Base-by-base conservation (phyloP, 1,284 basidiomycete genomes). In the Moesziomyces globuligerus region DNA sequence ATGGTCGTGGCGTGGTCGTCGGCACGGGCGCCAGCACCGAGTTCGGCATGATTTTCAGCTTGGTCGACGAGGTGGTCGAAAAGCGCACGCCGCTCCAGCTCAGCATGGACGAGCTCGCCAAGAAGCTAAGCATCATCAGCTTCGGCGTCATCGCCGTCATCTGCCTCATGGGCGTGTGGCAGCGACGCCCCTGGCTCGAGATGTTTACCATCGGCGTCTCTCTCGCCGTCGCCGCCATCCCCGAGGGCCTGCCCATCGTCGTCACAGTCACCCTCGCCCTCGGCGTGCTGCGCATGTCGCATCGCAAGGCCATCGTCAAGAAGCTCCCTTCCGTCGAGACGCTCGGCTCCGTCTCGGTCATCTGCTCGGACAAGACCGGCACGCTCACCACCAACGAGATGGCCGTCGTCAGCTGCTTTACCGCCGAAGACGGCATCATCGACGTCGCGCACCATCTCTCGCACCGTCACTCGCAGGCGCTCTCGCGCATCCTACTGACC, bases 141-240 rank as follows among this genome's bases (percentile, higher is more conserved):
- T 97, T 98, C 73, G 91, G 88, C 20, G 87, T 98, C 48, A 98
- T 98, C 74, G 94, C 92, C 15, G 83, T 96, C 34, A 98, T 98
- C 58, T 93, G 92, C 81, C 83, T 98, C 50, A 90, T 98, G 71
- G 95, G 95, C 4, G 88, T 95, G 5, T 85, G 90, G 67, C 94
- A 98, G 81, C 86, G 87, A 26, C 86, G 94, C n/a, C 87, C 90
- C 13, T 96, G 93, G 93, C 84, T 98, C 10, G 94, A 97, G 48
- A 97, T 98, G 95, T 98, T 98, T 79, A 98, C 94, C 10, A 97
- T 98, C 70, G 94, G 94, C 85, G 94, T 97, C 4, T 97, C 94
- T 1, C 88, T 98, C 55, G 94, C 94, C 20, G 94, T 98, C 15
- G 95, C 94, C 51, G 94, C 94, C 34, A 98, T 98, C 66, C 94